Evolutionary conservation across 2,329 filamentous ascomycete genomes (phyloP), one percentile per base, ranked within the genome.

Genomic region (Alternaria gansuensis): DNA sequence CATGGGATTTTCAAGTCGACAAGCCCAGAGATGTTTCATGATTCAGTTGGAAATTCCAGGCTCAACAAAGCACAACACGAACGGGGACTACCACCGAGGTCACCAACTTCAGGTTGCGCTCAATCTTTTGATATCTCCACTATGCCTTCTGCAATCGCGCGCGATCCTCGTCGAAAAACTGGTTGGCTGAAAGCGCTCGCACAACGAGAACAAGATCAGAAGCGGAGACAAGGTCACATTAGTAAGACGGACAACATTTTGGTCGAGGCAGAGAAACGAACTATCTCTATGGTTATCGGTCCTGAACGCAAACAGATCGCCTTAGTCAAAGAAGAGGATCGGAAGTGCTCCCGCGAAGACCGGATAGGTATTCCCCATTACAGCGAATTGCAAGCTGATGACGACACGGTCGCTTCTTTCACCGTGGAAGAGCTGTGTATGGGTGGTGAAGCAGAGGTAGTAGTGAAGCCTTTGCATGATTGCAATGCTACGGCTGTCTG

Each of bases 241-340:
- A 24, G 21, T 9, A 11, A 24, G 11, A 24, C 14, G 37, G 10
- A 13, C 10, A 24, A 14, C 11, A 7, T 24, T 24, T 14, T 40
- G 37, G 11, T 24, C 21, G 21, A 40, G 11, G 8, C 23, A 23
- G 28, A 17, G n/a, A 23, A 14, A n/a, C 36, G 5, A 51, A 8
- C 23, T 8, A 9, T 13, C 10, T 7, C 28, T 14, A 44, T 9
- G 51, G 50, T 28, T 13, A 23, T 55, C 11, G 45, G 55, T 9
- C 62, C 64, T 9, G 69, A 60, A 37, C 65, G 68, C 11, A 71
- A 71, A 37, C 65, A 62, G 17, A 61, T 62, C 28, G 55, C 60
- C 5, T 67, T 71, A 37, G 57, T 73, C 5, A 56, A 67, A 31
- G 66, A 69, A n/a, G 60, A 69, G 36, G 68, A 72, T 37, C 31